Base-by-base conservation (phyloP, 805 yeast species). In the Lachancea kluyveri region DNA sequence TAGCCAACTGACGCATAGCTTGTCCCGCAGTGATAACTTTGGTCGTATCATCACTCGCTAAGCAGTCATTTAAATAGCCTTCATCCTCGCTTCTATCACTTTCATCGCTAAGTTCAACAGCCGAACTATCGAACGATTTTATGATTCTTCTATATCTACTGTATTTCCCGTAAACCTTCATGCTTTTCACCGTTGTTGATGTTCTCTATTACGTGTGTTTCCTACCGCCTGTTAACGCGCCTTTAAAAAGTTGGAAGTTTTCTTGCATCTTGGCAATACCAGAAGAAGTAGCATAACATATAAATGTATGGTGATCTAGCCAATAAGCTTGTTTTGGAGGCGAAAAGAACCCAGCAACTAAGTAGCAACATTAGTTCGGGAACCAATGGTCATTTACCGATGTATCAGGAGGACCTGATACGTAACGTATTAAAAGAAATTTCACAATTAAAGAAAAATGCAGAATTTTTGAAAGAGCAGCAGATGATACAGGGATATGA, bases 241-340 rank as follows among this genome's bases (percentile, higher is more conserved):
- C 21, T 8, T 10, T 8, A 19, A 19, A 19, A 19, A 10, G 10
- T 10, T 8, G 8, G 8, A 19, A 19, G 10, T 10, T 22, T 22
- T 22, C 24, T n/a, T 13, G 24, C 11, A 10, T 22, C 24, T 8
- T 8, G 13, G 7, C 7, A 19, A 13, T 15, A 7, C 11, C 12
- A 24, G n/a, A 24, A 24, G 8, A 8, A 6, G 27, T 13, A 24
- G 9, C 21, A 17, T 9, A 28, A n/a, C 14, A 26, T 28, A 8
- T 12, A 3, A 15, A 90, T 90, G 98, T 85, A 85, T 48, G 96
- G 96, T 17, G 96, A 88, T 46, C 48, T 73, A 4, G 96, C 90
- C 2, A 73, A 75, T 39, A 90, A 90, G 54, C 71, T 90, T n/a
- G 68, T 84, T 2, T 65, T 76, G 21, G 96, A 92, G 37, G 92